Percentiles rank a stretch among this genome's conserved stretches.
These are phyloP conservation scores for Tetraselmis striata DNA, from an alignment of 139 green algal species.

Conservation along the genomic window DNA sequence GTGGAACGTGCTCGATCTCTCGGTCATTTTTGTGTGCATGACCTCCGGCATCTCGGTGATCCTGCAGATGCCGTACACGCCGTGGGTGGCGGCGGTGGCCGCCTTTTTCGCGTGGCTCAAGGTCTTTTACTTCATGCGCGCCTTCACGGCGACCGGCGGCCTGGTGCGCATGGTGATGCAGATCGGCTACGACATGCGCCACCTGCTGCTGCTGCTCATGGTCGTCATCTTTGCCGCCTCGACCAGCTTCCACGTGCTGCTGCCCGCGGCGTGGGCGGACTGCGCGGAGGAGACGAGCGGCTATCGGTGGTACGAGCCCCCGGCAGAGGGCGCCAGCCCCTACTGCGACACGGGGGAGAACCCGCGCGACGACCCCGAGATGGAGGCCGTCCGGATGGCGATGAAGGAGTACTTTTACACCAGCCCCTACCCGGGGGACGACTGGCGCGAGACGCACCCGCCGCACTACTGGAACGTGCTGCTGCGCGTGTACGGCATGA, in stretches of 20 bases:
- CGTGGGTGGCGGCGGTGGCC: background rate
- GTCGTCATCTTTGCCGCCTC: constrained; percentile 3
- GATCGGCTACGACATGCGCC: constrained; percentile 4
- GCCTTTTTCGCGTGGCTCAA: background rate
- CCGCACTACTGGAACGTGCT: background rate
- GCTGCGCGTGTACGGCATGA: background rate
- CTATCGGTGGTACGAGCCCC: background rate
- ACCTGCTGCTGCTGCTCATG: background rate
- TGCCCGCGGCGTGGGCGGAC: background rate
- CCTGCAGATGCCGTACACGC: background rate
- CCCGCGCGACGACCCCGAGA: background rate
- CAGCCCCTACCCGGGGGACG: background rate
- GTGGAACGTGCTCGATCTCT: background rate
- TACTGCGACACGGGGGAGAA: background rate
- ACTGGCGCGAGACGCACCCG: background rate
- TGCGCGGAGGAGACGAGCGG: background rate
- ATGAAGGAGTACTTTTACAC: background rate
- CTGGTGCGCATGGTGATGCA: constrained; percentile 4
- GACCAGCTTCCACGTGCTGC: background rate
- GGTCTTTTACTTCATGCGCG: background rate
- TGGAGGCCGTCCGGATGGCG: background rate
- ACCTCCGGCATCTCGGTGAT: background rate
- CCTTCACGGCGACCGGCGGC: background rate
- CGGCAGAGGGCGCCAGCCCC: background rate
- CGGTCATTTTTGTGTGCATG: background rate